Percentiles rank a stretch among this genome's conserved stretches.
Conservation (phyloP, 108 stramenopile species). For the Phaeodactylum tricornutum region DNA sequence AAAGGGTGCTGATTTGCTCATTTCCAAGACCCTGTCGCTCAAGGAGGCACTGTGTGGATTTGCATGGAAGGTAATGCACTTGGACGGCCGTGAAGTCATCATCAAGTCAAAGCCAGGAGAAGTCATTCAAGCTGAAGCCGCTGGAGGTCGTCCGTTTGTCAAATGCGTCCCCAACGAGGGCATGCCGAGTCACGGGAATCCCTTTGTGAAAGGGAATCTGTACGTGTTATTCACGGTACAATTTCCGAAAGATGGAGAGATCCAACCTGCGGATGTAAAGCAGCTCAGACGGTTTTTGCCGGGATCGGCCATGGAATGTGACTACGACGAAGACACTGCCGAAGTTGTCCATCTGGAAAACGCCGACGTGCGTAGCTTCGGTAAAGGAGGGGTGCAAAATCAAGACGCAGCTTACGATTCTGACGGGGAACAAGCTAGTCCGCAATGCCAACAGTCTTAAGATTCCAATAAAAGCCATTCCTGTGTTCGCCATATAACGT, state of each 20-base stretch:
- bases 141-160: conserved; percentile 61
- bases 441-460: conserved; percentile 82
- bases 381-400: conserved; percentile 57
- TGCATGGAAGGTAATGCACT: conserved; percentile 80
- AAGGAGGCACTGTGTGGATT: conserved; percentile 96
- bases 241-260: conserved; percentile 71
- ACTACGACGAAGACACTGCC: conserved; percentile 56
- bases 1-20: conserved; percentile 93
- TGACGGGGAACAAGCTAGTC: conserved; percentile 57
- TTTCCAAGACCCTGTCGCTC: conserved; percentile 85
- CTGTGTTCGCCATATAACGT: no score
- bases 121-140: conserved; percentile 70
- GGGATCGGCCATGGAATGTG: conserved; percentile 49
- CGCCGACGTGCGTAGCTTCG: conserved; percentile 74
- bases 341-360: conserved; percentile 71
- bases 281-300: conserved; percentile 57
- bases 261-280: conserved; percentile 31
- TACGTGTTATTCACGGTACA: conserved; percentile 89
- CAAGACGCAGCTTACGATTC: conserved; percentile 58
- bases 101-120: conserved; percentile 86
- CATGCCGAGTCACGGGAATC: conserved; percentile 91
- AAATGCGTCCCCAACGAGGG: conserved; percentile 90
- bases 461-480: no score
- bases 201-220: conserved; percentile 91
- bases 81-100: conserved; percentile 84